Base-by-base conservation (phyloP, 768 basidiomycete species). In the Hygrocybe punicea region DNA sequence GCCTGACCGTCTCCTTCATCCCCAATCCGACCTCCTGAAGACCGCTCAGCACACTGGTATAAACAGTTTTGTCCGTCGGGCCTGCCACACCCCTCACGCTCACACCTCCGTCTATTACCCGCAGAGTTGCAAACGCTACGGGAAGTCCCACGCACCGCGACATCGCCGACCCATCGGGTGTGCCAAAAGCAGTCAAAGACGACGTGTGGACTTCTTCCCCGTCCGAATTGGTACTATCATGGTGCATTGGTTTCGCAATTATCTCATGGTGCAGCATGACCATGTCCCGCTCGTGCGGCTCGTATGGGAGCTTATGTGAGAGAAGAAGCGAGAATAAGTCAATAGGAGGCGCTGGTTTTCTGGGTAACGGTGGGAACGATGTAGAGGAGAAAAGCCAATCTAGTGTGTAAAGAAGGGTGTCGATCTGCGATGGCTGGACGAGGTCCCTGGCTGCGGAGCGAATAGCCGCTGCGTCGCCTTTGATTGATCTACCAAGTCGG, bases 121-220 rank as follows among this genome's bases (percentile, higher is more conserved):
- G 76, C 62, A 89, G 67, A 1, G 92, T 84, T 1, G 92, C 92
- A 64, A 93, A 83, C 1, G 90, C 94, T 6, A 95, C 83, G 0
- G 94, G 94, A 45, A 94, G 71, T 4, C 93, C 93, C 16, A 97
- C 94, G 2, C 89, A 91, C 29, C 85, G 78, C n/a, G 92, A 83
- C 94, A 97, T 97, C 4, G 94, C 94, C 0, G 89, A 88, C 2
- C 79, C 81, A 1, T 65, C 67, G 6, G 73, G 60, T 17, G 76
- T 79, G 1, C 78, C 93, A 62, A 87, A 87, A 33, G 79, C 72
- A 21, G 86, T 74, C 13, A 93, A 68, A 21, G 81, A 79, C 7
- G 90, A 89, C 10, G 83, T 85, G 61, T 93, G 81, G 33, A 84
- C 78, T 61, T 84, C 78, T 61, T 79, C 76, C 39, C 51, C 16